These are phyloP conservation scores for Rauvolfia tetraphylla DNA, from an alignment of 257 asterid species.

Conservation along the genomic window DNA sequence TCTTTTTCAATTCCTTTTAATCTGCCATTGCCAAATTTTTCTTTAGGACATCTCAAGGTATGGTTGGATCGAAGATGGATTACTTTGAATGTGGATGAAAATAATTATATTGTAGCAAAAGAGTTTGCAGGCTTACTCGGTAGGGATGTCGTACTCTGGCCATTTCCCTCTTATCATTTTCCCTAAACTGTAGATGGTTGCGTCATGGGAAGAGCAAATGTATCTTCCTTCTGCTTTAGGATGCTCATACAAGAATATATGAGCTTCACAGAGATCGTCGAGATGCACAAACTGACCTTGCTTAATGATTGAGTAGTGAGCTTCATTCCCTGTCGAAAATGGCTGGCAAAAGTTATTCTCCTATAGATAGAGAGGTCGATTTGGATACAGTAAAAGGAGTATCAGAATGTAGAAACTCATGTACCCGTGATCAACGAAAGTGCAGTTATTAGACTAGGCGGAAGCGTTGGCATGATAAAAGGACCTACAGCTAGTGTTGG, in stretches of 20 bases:
- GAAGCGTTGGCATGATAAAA: slow-evolving; percentile 67
- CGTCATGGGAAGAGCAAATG: slow-evolving; percentile 81
- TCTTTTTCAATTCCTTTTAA: slow-evolving; percentile 72
- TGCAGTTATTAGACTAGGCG: slow-evolving; percentile 86
- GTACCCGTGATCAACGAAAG: slow-evolving; percentile 79
- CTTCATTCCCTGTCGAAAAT: slow-evolving; percentile 54
- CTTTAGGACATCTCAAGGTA: too few species aligned
- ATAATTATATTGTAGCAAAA: not conserved
- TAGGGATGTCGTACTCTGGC: slow-evolving; percentile 85
- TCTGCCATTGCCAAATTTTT: slow-evolving; percentile 36
- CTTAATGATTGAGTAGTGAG: slow-evolving; percentile 79
- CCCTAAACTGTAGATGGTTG: slow-evolving; percentile 65
- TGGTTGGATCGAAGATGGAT: too few species aligned
- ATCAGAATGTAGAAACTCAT: not conserved
- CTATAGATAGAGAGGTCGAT: not conserved
- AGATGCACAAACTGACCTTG: slow-evolving; percentile 86
- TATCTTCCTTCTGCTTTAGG: slow-evolving; percentile 78
- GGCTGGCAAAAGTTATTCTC: not conserved
- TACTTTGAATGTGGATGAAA: too few species aligned
- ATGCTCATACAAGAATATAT: slow-evolving; percentile 79
- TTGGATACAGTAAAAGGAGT: not conserved
- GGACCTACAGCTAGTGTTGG: slow-evolving; percentile 91
- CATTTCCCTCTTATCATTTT: slow-evolving; percentile 60
- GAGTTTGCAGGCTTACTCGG: slow-evolving; percentile 43
- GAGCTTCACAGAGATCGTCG: slow-evolving; percentile 86